Conservation (phyloP, 2,329 filamentous ascomycete species). For the Nemania sp. region DNA sequence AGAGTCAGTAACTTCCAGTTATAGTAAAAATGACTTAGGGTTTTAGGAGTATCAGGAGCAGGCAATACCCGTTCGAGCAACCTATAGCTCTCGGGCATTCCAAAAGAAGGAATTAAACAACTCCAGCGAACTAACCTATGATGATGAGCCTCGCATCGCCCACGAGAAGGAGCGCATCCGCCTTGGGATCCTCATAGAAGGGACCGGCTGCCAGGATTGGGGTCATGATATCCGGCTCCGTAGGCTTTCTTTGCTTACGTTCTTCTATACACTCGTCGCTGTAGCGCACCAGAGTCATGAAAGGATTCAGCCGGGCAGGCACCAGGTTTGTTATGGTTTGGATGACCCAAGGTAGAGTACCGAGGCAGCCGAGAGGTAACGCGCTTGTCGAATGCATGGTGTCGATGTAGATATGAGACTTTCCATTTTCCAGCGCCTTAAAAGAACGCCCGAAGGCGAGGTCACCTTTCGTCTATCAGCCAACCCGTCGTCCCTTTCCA, state of each 20-base stretch:
- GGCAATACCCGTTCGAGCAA: no score
- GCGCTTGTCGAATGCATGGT: constrained; percentile 38
- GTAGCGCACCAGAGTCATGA: constrained; percentile 35
- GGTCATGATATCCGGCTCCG: constrained; percentile 38
- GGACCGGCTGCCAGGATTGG: constrained; percentile 35
- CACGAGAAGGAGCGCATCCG: constrained; percentile 34
- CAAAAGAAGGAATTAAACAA: no score
- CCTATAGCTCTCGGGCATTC: no score
- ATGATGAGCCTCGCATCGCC: constrained; percentile 37
- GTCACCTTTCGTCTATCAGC: constrained; percentile 32
- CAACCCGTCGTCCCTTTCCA: background rate
- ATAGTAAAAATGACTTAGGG: no score
- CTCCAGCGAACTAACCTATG: no score
- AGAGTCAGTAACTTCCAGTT: no score
- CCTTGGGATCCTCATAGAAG: constrained; percentile 33
- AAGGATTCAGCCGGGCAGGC: constrained; percentile 33
- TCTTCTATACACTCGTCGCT: constrained; percentile 37
- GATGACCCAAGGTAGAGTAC: constrained; percentile 38
- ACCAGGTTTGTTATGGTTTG: constrained; percentile 34
- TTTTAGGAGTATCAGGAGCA: no score
- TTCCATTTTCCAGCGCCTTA: constrained; percentile 28
- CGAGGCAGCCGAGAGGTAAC: constrained; percentile 34
- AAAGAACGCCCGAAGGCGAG: constrained; percentile 41
- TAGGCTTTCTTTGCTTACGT: constrained; percentile 32
- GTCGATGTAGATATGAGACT: constrained; percentile 39